Percentiles rank a stretch among this genome's conserved stretches.
Conservation (phyloP, 1,139 yeast genomes). For the Blastobotrys illinoisensis region DNA sequence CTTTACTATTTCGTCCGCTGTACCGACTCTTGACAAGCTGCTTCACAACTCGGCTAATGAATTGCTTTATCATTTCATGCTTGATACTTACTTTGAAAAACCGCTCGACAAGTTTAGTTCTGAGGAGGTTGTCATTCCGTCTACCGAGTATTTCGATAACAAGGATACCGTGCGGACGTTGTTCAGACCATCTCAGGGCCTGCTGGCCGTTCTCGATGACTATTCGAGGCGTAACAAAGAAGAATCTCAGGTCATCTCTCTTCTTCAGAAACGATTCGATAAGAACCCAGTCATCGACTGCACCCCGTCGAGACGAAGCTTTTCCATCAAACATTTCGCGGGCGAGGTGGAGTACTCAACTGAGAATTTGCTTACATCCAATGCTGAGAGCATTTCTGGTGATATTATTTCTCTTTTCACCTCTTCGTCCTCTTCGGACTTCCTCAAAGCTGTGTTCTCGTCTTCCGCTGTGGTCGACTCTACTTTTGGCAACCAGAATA, state of each 20-base stretch:
- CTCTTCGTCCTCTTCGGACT: conserved; percentile 36
- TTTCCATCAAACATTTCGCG: conserved; percentile 36
- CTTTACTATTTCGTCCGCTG: conserved; percentile 33
- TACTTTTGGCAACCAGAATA: conserved; percentile 28
- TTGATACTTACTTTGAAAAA: conserved; percentile 34
- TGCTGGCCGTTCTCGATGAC: conserved; percentile 37
- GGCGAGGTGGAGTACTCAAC: conserved; percentile 39
- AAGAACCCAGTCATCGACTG: conserved; percentile 30
- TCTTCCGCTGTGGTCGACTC: conserved; percentile 37
- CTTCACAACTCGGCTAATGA: conserved; percentile 41
- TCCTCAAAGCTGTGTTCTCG: conserved; percentile 33
- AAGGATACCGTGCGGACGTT: conserved; percentile 36
- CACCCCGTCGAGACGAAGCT: conserved; percentile 27
- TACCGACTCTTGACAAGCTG: conserved; percentile 36
- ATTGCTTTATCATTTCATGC: conserved; percentile 35
- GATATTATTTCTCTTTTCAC: conserved; percentile 38
- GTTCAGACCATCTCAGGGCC: conserved; percentile 34
- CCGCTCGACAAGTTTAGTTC: conserved; percentile 36
- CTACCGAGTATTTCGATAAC: conserved; percentile 38
- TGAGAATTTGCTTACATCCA: conserved; percentile 31
- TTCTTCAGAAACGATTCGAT: conserved; percentile 33
- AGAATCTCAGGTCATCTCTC: conserved; percentile 30
- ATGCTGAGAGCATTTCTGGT: conserved; percentile 36
- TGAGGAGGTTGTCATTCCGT: conserved; percentile 37
- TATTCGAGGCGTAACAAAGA: conserved; percentile 36